Evolutionary conservation across 2,329 filamentous ascomycete genomes (phyloP).

Genomic region (Zasmidium angulare): DNA sequence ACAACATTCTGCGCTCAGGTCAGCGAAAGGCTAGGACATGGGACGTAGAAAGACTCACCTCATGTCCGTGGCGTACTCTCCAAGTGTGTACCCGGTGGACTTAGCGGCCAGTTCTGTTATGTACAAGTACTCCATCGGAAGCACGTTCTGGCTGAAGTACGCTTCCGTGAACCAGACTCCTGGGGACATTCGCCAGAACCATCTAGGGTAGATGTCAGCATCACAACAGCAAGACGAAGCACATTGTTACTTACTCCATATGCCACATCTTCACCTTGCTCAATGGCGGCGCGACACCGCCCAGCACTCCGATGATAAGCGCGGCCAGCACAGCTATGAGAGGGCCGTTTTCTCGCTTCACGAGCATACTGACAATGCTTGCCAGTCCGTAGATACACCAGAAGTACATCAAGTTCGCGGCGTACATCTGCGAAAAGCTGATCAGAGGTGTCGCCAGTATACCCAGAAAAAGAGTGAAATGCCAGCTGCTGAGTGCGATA

Average conservation of each 20-base stretch:
- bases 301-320: constrained; percentile 56
- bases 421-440: constrained; percentile 50
- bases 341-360: constrained; percentile 57
- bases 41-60: constrained; percentile 2
- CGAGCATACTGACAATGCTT: constrained; percentile 54
- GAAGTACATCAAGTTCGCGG: constrained; percentile 56
- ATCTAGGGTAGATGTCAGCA: constrained; percentile 7
- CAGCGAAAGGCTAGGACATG: background rate
- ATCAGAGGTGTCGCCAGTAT: constrained; percentile 53
- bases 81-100: constrained; percentile 48
- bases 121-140: constrained; percentile 53
- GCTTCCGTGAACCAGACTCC: constrained; percentile 58
- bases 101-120: constrained; percentile 48
- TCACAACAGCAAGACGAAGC: background rate
- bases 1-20: constrained; percentile 22
- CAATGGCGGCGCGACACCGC: constrained; percentile 54
- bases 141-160: constrained; percentile 55
- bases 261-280: constrained; percentile 53
- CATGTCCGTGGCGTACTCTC: constrained; percentile 46
- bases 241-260: constrained; percentile 40
- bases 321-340: constrained; percentile 56
- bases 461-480: constrained; percentile 55
- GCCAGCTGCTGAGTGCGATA: constrained; percentile 53
- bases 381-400: constrained; percentile 60
- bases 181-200: constrained; percentile 57